These are phyloP conservation scores for Ogataea parapolymorpha DNA, from an alignment of 805 yeast species.

Conservation along the genomic window DNA sequence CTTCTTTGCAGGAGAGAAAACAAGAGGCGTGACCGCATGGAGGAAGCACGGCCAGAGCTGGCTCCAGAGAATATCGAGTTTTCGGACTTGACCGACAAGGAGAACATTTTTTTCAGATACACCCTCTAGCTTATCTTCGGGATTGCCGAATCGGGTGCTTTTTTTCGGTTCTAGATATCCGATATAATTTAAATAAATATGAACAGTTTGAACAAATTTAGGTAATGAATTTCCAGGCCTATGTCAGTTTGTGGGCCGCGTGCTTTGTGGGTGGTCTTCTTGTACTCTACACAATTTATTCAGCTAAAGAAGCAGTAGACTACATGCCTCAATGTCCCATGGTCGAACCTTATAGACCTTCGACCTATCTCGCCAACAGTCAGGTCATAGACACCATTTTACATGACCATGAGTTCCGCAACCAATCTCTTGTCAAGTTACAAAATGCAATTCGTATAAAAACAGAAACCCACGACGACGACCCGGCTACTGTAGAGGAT, in stretches of 20 bases:
- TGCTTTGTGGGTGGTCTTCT: too few species aligned
- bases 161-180: too few species aligned
- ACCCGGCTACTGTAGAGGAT: conserved; percentile 43
- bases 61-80: conserved; percentile 26
- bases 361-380: conserved; percentile 12
- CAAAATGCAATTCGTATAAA: conserved; percentile 47
- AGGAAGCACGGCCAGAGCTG: conserved; percentile 16
- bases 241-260: too few species aligned
- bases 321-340: conserved; percentile 13
- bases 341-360: conserved; percentile 17
- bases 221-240: too few species aligned
- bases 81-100: conserved; percentile 43
- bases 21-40: conserved; percentile 38
- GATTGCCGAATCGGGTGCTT: too few species aligned
- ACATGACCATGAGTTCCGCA: conserved; percentile 28
- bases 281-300: too few species aligned
- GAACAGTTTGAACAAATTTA: too few species aligned
- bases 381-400: conserved; percentile 26
- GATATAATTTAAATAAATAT: too few species aligned
- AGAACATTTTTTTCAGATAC: conserved; percentile 54
- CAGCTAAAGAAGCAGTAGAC: too few species aligned
- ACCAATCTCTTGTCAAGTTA: conserved; percentile 38
- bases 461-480: conserved; percentile 42
- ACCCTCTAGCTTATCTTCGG: conserved; percentile 14
- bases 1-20: conserved; percentile 37